Base-by-base conservation (phyloP, 257 asterid species). In the Gentiana straminea region DNA sequence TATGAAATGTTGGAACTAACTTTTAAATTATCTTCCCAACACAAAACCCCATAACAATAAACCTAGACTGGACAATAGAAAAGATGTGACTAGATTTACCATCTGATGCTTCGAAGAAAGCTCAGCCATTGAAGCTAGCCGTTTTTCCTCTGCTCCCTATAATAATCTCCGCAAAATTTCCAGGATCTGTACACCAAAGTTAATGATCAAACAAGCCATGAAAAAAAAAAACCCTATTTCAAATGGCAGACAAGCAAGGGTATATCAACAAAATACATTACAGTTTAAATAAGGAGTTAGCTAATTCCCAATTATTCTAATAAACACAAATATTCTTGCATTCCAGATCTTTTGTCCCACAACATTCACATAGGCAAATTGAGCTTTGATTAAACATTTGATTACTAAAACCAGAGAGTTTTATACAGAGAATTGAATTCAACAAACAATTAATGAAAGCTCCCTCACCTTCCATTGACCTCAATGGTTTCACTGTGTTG, bases 131-230 rank as follows among this genome's bases (percentile, higher is more conserved):
- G 93, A 75, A 75, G 85, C 75, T 70, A 78, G 84, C 63, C 71
- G 74, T 76, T 87, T 91, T 66, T 91, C 97, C 70, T 91, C 98
- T 54, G 95, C 88, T 62, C 60, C 84, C 80, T 78, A 85, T 71
- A 87, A 69, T 63, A 73, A 67, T 54, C 77, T 81, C 46, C 75
- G 73, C 79, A 79, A 64, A 58, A 83, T 83, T 73, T 81, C 94
- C 79, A 84, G 63, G 89, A 79, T 83, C 98, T 91, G 74, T 67
- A 62, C 49, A 49, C 33, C n/a, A 10, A 49, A 48, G 59, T 49
- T 13, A 3, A 62, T 35, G 55, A 33, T 11, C 8, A 54, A 6
- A 39, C 11, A 62, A 54, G 52, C 10, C 12, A 48, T n/a, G 59
- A 47, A 46, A 63, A 46, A 1, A 10, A 33, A 12, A 34, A 1